Evolutionary conservation across 257 asterid genomes (phyloP).

Genomic region (Jacaranda copaia): DNA sequence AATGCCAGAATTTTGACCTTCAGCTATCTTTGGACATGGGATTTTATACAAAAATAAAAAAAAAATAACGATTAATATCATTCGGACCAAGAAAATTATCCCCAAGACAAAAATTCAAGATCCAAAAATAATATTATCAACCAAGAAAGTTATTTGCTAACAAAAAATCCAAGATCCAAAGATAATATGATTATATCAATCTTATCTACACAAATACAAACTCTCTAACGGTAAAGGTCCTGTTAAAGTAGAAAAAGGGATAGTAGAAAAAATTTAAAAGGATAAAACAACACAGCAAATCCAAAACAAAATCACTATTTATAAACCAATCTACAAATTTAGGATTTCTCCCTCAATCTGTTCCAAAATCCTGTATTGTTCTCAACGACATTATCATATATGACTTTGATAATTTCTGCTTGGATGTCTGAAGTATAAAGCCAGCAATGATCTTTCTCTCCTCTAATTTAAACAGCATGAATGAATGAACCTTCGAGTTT

Average conservation of each 20-base stretch:
- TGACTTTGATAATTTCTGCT: constrained; percentile 16
- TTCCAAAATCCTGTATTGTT: constrained; percentile 39
- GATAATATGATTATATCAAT: not conserved
- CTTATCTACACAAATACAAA: constrained; percentile 12
- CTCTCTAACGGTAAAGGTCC: constrained; percentile 10
- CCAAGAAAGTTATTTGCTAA: too few species aligned
- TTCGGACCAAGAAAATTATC: not conserved
- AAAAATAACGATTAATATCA: too few species aligned
- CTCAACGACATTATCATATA: constrained; percentile 4
- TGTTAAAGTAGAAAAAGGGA: constrained; percentile 23
- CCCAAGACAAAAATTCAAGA: not conserved
- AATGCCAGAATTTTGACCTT: too few species aligned
- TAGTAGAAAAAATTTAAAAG: not conserved
- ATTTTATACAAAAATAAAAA: too few species aligned
- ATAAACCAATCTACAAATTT: constrained; percentile 43
- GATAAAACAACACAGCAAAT: constrained; percentile 24
- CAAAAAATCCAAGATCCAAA: not conserved
- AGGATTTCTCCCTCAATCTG: constrained; percentile 35
- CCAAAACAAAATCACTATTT: constrained; percentile 21
- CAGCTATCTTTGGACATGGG: too few species aligned
- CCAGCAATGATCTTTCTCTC: constrained; percentile 9
- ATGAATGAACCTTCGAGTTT: constrained; percentile 7
- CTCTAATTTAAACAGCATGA: constrained; percentile 33
- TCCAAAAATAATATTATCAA: not conserved
- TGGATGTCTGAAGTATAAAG: constrained; percentile 5